Conservation (phyloP, 148 eudicot species). For the Pharnaceum exiguum region DNA sequence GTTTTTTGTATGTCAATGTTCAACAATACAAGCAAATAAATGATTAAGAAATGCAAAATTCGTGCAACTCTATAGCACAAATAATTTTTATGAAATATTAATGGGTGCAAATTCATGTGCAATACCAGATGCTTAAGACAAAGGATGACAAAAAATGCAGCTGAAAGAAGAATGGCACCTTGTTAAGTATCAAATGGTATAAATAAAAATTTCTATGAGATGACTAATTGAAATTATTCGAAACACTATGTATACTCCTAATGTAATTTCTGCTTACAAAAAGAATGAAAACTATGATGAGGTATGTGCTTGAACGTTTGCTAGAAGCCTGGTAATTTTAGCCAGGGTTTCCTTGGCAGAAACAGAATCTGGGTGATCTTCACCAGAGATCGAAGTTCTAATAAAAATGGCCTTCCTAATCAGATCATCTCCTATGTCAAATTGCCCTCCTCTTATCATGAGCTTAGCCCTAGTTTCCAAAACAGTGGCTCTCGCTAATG, state of each 20-base stretch:
- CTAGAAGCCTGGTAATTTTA: slow-evolving; percentile 77
- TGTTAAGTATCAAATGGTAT: slow-evolving; percentile 15
- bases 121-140: too few relatives aligned
- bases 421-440: slow-evolving; percentile 81
- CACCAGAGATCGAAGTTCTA: slow-evolving; percentile 86
- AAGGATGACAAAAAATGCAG: background rate
- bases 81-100: too few relatives aligned
- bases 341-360: slow-evolving; percentile 82
- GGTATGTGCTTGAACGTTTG: slow-evolving; percentile 73
- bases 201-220: slow-evolving; percentile 15
- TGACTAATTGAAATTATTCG: slow-evolving; percentile 33
- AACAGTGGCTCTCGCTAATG: slow-evolving; percentile 74
- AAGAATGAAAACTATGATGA: slow-evolving; percentile 51
- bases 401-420: slow-evolving; percentile 86
- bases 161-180: slow-evolving; percentile 1
- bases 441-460: slow-evolving; percentile 91
- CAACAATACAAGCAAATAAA: too few relatives aligned
- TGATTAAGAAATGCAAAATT: too few relatives aligned
- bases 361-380: slow-evolving; percentile 74
- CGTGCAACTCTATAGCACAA: too few relatives aligned
- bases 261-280: slow-evolving; percentile 39
- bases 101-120: too few relatives aligned
- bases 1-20: too few relatives aligned
- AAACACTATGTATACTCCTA: slow-evolving; percentile 37
- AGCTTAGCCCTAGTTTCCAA: slow-evolving; percentile 92